Evolutionary conservation across 1,284 basidiomycete genomes (phyloP).

Genomic region (Ustilago sp.): DNA sequence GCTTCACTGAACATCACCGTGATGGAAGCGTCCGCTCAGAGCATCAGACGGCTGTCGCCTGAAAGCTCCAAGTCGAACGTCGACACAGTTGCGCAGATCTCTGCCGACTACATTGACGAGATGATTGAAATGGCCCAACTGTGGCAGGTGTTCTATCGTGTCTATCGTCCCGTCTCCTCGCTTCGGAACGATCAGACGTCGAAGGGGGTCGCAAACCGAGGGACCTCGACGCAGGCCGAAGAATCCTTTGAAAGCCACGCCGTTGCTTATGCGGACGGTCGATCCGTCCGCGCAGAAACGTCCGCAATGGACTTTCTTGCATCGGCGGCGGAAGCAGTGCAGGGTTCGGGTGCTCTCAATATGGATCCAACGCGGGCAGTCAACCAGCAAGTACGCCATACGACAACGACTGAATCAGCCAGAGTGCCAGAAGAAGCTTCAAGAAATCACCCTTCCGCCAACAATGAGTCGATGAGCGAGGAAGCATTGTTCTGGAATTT

Average conservation of each 20-base stretch:
- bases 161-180: conserved; percentile 24
- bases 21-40: conserved; percentile 21
- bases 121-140: conserved; percentile 24
- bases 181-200: not conserved
- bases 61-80: not conserved
- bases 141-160: conserved; percentile 32
- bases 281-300: not conserved
- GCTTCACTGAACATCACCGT: conserved; percentile 5
- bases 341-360: not conserved
- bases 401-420: not conserved
- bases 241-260: not conserved
- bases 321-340: conserved; percentile 19
- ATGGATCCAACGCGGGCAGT: not conserved
- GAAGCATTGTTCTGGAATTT: not conserved
- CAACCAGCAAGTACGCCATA: not conserved
- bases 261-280: not conserved
- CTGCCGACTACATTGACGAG: conserved; percentile 26
- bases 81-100: conserved; percentile 11
- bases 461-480: not conserved
- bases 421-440: not conserved
- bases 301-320: conserved; percentile 26
- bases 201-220: not conserved
- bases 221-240: not conserved
- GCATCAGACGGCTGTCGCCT: conserved; percentile 4
- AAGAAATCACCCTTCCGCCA: not conserved